Percentiles rank a stretch among this genome's conserved stretches.
Evolutionary conservation across 768 basidiomycete species (phyloP).

Genomic region (Psilocybe subaeruginosa): DNA sequence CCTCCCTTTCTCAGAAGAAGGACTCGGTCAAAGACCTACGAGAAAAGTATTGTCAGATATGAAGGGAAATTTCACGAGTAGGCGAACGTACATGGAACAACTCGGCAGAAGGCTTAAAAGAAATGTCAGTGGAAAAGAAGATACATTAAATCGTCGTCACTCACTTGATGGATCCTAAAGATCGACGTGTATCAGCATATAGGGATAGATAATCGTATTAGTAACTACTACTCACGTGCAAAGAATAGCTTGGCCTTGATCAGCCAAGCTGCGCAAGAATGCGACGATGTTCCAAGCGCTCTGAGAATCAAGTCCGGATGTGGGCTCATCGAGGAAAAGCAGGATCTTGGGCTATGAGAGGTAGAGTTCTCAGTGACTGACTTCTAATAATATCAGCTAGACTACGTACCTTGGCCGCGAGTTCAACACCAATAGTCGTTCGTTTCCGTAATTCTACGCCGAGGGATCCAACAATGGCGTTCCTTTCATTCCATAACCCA

Average conservation of each 20-base stretch:
- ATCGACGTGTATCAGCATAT: background rate
- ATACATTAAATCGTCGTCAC: background rate
- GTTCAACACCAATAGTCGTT: constrained; percentile 84
- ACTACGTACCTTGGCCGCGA: constrained; percentile 76
- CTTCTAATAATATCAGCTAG: no score
- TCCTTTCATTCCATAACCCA: constrained; percentile 59
- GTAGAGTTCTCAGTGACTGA: no score
- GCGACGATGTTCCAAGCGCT: constrained; percentile 81
- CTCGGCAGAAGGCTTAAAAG: constrained; percentile 68
- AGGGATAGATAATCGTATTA: background rate
- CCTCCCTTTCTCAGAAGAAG: constrained; percentile 81
- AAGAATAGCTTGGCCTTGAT: constrained; percentile 82
- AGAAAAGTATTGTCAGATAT: background rate
- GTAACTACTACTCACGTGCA: constrained; percentile 61
- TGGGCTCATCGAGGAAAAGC: constrained; percentile 89
- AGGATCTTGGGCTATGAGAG: constrained; percentile 67
- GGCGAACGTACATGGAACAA: constrained; percentile 56
- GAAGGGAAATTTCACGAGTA: background rate
- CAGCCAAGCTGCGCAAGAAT: constrained; percentile 75
- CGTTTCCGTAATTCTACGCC: constrained; percentile 76
- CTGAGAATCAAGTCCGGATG: constrained; percentile 85
- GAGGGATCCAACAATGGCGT: constrained; percentile 65
- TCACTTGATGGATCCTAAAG: constrained; percentile 45
- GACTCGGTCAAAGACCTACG: constrained; percentile 66
- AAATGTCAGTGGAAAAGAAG: background rate